Base-by-base conservation (phyloP, 2,329 filamentous ascomycete species). In the Arthrinium phaeospermum region DNA sequence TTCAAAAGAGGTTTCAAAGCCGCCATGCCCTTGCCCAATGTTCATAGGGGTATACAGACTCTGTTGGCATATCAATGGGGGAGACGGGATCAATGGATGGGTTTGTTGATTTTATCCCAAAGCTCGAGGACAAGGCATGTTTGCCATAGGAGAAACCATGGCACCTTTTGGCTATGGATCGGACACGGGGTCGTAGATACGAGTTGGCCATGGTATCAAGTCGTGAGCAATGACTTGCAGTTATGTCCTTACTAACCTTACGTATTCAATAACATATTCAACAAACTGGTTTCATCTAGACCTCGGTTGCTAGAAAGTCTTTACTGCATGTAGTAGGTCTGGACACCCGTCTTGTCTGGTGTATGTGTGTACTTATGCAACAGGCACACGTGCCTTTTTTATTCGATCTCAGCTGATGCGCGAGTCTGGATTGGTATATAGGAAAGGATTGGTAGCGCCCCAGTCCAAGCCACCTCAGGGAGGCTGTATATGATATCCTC, bases 1-100 rank as follows among this genome's bases (percentile, higher is more conserved):
- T 27, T 24, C 68, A 34, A 57, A 64, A 64, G 14, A 64, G 22
- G 12, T 64, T 64, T 12, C 57, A 64, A 64, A 22, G 57, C 57
- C 34, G 41, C 57, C 57, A n/a, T 41, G 34, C 27, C 34, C 16
- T 34, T 34, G 27, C 34, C 57, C 57, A n/a, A 4, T 64, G 34
- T 3, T 24, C 22, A 64, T 64, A 41, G 41, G 3, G 3, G 6
- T 12, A 41, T 37, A 10, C 34, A 64, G 34, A 5, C 12, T 12
- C n/a, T 22, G 57, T n/a, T 41, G 34, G 34, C 5, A 12, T 64
- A 64, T 22, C 34, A 41, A 41, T 37, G 41, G 57, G 19, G 57
- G 16, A 41, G 0, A 64, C n/a, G 22, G 57, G 19, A 16, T n/a
- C 41, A 10, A 13, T 10, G 34, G 22, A 41, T 64, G 34, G 57